A percentile compares a stretch with the other conserved stretches of the same genome.
Evolutionary conservation across 1,139 yeast genomes (phyloP).

Genomic region (Lodderomyces parapsilosis): DNA sequence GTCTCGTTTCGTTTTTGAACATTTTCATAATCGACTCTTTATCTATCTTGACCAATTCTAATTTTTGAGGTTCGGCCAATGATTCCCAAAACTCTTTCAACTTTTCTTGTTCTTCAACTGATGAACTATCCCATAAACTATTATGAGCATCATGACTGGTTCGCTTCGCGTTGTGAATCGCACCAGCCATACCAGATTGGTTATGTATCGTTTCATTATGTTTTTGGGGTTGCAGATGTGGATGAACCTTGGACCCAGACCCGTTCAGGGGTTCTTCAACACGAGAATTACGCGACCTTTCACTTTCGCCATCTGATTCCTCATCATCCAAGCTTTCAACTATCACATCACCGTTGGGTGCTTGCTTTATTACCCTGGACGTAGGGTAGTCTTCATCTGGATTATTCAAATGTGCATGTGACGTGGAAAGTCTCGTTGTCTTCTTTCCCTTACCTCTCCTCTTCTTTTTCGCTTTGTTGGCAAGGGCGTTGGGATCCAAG

Average conservation of each 20-base stretch:
- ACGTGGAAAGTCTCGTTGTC: conserved; percentile 16
- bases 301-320: conserved; percentile 10
- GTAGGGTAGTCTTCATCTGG: conserved; percentile 68
- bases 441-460: conserved; percentile 30
- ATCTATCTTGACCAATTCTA: conserved; percentile 63
- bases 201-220: conserved; percentile 9
- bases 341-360: conserved; percentile 71
- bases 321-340: conserved; percentile 46
- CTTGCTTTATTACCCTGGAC: conserved; percentile 70
- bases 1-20: conserved; percentile 42
- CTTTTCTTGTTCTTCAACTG: conserved; percentile 58
- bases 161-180: conserved; percentile 3
- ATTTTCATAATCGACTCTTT: conserved; percentile 67
- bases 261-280: conserved; percentile 7
- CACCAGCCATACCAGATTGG: background rate
- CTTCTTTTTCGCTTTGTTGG: conserved; percentile 31
- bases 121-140: conserved; percentile 58
- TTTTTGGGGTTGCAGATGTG: conserved; percentile 4
- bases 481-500: background rate
- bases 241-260: conserved; percentile 8
- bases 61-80: conserved; percentile 58
- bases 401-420: conserved; percentile 50
- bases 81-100: conserved; percentile 71
- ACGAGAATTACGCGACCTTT: background rate
- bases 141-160: conserved; percentile 14